Conservation (phyloP, 2,329 filamentous ascomycete genomes). For the Nemania abortiva region DNA sequence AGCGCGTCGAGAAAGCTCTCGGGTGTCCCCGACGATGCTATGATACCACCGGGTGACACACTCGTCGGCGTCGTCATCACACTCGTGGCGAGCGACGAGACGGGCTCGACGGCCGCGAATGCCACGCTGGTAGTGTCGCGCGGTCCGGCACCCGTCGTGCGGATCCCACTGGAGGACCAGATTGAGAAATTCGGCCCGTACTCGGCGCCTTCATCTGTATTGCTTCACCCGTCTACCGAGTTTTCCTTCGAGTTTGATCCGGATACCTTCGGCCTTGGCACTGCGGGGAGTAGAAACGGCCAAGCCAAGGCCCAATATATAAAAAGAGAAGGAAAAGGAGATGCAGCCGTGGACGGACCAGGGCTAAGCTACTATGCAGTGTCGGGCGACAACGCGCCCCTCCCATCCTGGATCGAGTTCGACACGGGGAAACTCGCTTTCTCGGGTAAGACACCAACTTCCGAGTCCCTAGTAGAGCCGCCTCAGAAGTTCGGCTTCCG, state of each 20-base stretch:
- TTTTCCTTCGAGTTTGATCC: conserved; percentile 67
- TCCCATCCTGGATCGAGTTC: conserved; percentile 89
- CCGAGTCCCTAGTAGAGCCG: conserved; percentile 71
- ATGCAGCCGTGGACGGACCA: conserved; percentile 1
- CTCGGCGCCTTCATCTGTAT: conserved; percentile 70
- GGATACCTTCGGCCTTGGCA: conserved; percentile 72
- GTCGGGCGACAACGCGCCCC: conserved; percentile 80
- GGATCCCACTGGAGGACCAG: conserved; percentile 68
- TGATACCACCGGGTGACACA: conserved; percentile 53
- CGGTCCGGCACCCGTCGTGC: conserved; percentile 64
- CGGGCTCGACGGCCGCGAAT: conserved; percentile 72
- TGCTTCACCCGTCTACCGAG: conserved; percentile 64
- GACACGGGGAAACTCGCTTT: conserved; percentile 74
- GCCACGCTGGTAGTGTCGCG: conserved; percentile 78
- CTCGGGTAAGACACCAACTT: conserved; percentile 75
- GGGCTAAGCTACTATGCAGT: conserved; percentile 79
- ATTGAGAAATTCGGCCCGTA: conserved; percentile 69
- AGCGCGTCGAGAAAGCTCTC: conserved; percentile 72
- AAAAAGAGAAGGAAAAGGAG: conserved; percentile 14
- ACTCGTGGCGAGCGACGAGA: conserved; percentile 76
- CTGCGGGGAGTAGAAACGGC: conserved; percentile 38
- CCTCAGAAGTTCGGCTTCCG: conserved; percentile 79
- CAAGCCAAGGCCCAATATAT: not conserved
- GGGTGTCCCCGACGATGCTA: conserved; percentile 70
- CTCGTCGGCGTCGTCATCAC: conserved; percentile 71